Base-by-base conservation (phyloP, 257 asterid genomes). In the Solanum virginianum region DNA sequence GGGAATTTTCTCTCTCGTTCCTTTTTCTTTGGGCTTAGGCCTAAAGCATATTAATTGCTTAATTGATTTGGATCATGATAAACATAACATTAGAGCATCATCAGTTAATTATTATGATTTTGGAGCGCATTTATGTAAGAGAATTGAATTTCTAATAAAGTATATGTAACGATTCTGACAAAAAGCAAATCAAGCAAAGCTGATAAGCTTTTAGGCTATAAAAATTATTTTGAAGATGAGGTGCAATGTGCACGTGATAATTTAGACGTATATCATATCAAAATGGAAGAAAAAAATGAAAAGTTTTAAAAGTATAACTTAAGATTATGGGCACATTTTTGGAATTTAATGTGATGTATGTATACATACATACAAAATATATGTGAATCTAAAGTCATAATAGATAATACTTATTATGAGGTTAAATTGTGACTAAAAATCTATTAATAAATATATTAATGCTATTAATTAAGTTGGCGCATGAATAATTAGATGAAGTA, bases 151-250 rank as follows among this genome's bases (percentile, higher is more conserved):
- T 7, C 15, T 60, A 32, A 32, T 7, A 1, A 15, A 22, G 12
- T 24, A 63, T 24, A 12, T 63, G 1, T 24, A 4, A 63, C 0
- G 5, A 24, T 7, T 18, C 9, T 2, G 18, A 62, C 2, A 8
- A 62, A 62, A 8, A 14, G 69, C 18, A 4, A 4, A 7, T 62
- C 15, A 22, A 12, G 39, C 5, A 62, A 9, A 5, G 22, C 4
- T 62, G 14, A 10, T 0, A 1, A 0, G 10, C 1, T 22, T 62
- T 0, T 11, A 2, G 39, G 5, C 8, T 2, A 16, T 62, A 2
- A 62, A 62, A 14, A 3, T 62, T 62, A 32, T 32, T 32, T 3
- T 63, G 8, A 63, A 24, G 10, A 63, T 63, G 18, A 63, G 16
- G 10, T 63, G 20, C 43, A 63, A 32, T 32, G 36, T 60, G 29